Percentiles rank a stretch among this genome's conserved stretches.
These are phyloP conservation scores for Aegle marmelos DNA, from an alignment of 345 rosid genomes.

Conservation along the genomic window DNA sequence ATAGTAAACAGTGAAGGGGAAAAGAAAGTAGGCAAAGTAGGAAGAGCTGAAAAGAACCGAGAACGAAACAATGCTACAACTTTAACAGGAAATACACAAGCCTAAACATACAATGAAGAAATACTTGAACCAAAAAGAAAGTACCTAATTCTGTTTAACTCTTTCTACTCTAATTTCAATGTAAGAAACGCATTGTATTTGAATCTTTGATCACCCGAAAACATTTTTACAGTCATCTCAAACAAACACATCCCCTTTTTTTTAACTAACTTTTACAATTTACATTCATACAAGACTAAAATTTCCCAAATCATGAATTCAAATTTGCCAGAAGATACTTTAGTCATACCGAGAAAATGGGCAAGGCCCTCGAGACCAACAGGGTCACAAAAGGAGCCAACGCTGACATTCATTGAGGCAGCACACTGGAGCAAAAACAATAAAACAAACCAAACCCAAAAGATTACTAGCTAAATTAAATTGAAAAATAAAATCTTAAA, in stretches of 20 bases:
- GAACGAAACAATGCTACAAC: not conserved
- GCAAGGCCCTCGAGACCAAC: constrained; percentile 88
- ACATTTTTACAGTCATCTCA: not conserved
- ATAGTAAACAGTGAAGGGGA: not conserved
- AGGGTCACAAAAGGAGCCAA: constrained; percentile 82
- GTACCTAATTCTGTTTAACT: not conserved
- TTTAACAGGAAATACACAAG: not conserved
- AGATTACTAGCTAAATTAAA: not conserved
- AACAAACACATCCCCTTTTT: too few relatives aligned
- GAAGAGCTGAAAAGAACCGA: not conserved
- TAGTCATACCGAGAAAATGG: constrained; percentile 72
- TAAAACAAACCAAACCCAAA: not conserved
- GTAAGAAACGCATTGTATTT: not conserved
- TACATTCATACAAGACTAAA: not conserved
- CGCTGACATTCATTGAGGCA: constrained; percentile 83
- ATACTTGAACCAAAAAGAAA: not conserved
- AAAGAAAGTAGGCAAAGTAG: not conserved
- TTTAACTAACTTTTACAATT: not conserved
- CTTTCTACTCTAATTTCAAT: not conserved
- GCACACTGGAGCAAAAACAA: constrained; percentile 58
- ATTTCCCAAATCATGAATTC: not conserved
- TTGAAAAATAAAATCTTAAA: not conserved
- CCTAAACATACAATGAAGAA: not conserved
- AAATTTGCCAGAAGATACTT: not conserved
- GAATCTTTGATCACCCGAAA: not conserved